Evolutionary conservation across 2,329 filamentous ascomycete genomes (phyloP).

Genomic region (Diaporthe aspalathi): DNA sequence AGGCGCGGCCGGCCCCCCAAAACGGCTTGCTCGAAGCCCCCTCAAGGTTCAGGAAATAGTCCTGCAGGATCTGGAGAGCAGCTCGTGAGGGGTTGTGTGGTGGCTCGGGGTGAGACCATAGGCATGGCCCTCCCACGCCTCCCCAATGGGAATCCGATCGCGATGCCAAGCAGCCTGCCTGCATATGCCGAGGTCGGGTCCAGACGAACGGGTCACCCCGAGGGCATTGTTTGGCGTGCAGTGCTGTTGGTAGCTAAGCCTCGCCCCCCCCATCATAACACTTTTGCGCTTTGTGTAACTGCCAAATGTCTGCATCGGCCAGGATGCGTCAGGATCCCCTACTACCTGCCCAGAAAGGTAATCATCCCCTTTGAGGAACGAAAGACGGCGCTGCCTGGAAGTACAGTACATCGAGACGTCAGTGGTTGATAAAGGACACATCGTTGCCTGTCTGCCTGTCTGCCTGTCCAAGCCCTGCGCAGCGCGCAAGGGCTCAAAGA

Average conservation of each 20-base stretch:
- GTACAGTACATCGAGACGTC: conserved; percentile 2
- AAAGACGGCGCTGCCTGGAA: conserved; percentile 3
- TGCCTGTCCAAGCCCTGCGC: neutral
- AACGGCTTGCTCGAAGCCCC: neutral
- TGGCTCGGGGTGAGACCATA: neutral
- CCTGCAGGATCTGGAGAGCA: conserved; percentile 14
- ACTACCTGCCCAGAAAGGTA: conserved; percentile 29
- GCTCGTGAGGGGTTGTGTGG: conserved; percentile 17
- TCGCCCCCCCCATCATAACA: conserved; percentile 11
- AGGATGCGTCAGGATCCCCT: conserved; percentile 28
- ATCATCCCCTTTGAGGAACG: conserved; percentile 20
- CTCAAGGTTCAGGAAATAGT: conserved; percentile 3
- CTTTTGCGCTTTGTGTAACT: conserved; percentile 11
- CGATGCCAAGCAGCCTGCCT: conserved; percentile 20
- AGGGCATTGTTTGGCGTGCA: conserved; percentile 8
- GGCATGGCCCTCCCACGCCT: conserved; percentile 12
- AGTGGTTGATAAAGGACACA: no score
- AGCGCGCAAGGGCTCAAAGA: neutral
- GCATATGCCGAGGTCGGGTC: conserved; percentile 29
- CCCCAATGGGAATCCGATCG: conserved; percentile 22
- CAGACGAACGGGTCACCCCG: conserved; percentile 31
- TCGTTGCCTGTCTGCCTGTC: no score
- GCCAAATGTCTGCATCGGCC: conserved; percentile 23
- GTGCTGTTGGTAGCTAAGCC: conserved; percentile 31
- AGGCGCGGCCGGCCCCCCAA: conserved; percentile 19